Evolutionary conservation across 331 rosid genomes (phyloP).

Genomic region (Acacia pycnantha): DNA sequence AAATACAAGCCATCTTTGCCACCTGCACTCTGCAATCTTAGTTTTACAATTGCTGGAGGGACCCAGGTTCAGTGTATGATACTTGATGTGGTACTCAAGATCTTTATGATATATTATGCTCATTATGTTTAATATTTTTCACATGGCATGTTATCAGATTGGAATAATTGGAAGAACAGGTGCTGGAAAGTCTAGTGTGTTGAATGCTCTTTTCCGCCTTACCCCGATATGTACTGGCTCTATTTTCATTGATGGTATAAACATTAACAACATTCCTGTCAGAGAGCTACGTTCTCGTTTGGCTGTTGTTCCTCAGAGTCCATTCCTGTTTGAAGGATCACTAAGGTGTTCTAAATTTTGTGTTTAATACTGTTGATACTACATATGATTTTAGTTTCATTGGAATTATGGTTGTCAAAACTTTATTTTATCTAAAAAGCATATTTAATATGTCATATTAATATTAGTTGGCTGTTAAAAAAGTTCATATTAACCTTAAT

Average conservation of each 20-base stretch:
- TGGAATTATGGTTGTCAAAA: not conserved
- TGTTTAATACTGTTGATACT: constrained; percentile 11
- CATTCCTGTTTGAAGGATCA: constrained; percentile 88
- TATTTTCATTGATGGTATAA: constrained; percentile 69
- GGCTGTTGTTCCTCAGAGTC: constrained; percentile 96
- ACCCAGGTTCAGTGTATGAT: constrained; percentile 57
- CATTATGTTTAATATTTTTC: constrained; percentile 15
- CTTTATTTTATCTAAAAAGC: not conserved
- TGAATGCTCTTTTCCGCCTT: constrained; percentile 91
- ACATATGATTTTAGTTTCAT: constrained; percentile 19
- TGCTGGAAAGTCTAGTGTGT: constrained; percentile 95
- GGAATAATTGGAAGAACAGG: constrained; percentile 98
- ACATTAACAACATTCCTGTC: constrained; percentile 62
- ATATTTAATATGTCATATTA: not conserved
- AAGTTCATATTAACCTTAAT: not conserved
- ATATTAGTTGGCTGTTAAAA: not conserved
- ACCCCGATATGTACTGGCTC: constrained; percentile 67
- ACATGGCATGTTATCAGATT: constrained; percentile 52
- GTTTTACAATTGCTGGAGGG: constrained; percentile 76
- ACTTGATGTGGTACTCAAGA: constrained; percentile 7
- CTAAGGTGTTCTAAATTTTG: constrained; percentile 52
- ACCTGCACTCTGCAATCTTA: constrained; percentile 72
- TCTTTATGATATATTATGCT: constrained; percentile 6
- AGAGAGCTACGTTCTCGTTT: constrained; percentile 83
- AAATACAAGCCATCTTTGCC: constrained; percentile 89